These are phyloP conservation scores for Aspergillus conjunctus DNA, from an alignment of 495 filamentous ascomycete genomes.

Conservation along the genomic window DNA sequence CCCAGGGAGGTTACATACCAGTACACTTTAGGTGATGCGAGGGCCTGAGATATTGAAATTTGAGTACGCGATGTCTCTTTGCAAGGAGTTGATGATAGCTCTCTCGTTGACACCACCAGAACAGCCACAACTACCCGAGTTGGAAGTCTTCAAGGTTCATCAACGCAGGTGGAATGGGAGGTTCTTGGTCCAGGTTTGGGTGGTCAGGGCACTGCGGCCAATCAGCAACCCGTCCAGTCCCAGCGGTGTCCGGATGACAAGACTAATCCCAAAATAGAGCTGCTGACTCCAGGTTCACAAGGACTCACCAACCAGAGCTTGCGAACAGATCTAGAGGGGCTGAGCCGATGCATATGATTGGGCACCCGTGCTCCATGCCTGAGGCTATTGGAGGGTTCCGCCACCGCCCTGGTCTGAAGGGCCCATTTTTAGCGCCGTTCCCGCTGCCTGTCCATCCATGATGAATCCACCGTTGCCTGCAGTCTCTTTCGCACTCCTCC, in stretches of 20 bases:
- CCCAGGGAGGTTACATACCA: conserved; percentile 23
- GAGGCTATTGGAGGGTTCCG: conserved; percentile 21
- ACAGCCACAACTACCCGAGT: conserved; percentile 2
- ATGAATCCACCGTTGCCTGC: not conserved
- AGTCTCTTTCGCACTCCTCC: not conserved
- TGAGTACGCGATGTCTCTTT: not conserved
- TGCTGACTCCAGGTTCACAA: conserved; percentile 11
- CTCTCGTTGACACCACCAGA: not conserved
- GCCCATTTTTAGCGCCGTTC: conserved; percentile 22
- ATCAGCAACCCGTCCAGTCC: conserved; percentile 5
- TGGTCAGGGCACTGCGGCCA: conserved; percentile 14
- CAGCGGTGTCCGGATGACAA: conserved; percentile 13
- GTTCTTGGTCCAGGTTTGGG: conserved; percentile 13
- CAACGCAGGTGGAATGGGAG: conserved; percentile 10
- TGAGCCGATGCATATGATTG: conserved; percentile 27
- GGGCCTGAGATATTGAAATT: conserved; percentile 3
- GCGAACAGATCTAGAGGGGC: conserved; percentile 1
- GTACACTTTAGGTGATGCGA: conserved; percentile 3
- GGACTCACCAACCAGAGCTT: conserved; percentile 19
- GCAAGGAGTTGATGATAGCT: conserved; percentile 9
- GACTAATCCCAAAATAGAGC: conserved; percentile 26
- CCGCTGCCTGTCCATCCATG: conserved; percentile 22
- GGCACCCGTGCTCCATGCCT: conserved; percentile 14
- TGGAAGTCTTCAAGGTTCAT: conserved; percentile 15
- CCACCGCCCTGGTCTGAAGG: conserved; percentile 20